These are phyloP conservation scores for Termitomyces sp. DNA, from an alignment of 1,284 basidiomycete species.

Conservation along the genomic window DNA sequence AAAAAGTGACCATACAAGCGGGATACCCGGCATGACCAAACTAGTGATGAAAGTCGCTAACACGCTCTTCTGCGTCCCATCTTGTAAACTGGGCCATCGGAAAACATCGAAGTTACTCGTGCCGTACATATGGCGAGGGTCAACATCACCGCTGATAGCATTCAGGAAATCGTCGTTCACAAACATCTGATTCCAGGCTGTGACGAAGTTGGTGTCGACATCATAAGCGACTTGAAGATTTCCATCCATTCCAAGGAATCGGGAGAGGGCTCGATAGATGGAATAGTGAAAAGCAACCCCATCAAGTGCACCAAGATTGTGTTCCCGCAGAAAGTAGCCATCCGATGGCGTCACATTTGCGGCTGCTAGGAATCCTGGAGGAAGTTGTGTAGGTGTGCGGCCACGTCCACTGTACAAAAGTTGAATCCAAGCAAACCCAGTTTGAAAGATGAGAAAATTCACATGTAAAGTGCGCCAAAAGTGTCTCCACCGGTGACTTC, in stretches of 20 bases:
- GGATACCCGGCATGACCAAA: slow-evolving; percentile 82
- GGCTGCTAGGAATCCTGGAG: slow-evolving; percentile 61
- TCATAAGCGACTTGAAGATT: slow-evolving; percentile 87
- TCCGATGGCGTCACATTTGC: slow-evolving; percentile 58
- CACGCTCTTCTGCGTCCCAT: slow-evolving; percentile 73
- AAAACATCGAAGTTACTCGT: slow-evolving; percentile 91
- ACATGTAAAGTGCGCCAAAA: slow-evolving; percentile 84
- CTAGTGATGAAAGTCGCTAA: slow-evolving; percentile 75
- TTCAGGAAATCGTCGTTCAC: slow-evolving; percentile 85
- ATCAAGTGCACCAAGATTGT: slow-evolving; percentile 62
- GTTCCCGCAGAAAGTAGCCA: slow-evolving; percentile 74
- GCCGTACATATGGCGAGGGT: slow-evolving; percentile 86
- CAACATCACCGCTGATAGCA: slow-evolving; percentile 56
- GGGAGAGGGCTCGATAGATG: slow-evolving; percentile 75
- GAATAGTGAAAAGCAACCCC: slow-evolving; percentile 88
- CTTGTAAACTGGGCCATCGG: slow-evolving; percentile 83
- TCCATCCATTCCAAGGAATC: slow-evolving; percentile 91
- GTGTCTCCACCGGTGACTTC: slow-evolving; percentile 94
- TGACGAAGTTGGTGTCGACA: slow-evolving; percentile 73
- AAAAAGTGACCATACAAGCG: slow-evolving; percentile 48
- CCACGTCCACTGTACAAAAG: slow-evolving; percentile 66
- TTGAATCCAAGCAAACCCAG: slow-evolving; percentile 4
- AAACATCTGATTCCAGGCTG: slow-evolving; percentile 87
- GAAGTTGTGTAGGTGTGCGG: slow-evolving; percentile 66
- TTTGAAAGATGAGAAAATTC: slow-evolving; percentile 26